Base-by-base conservation (phyloP, 176 grass and related monocot species). In the Cocos nucifera region DNA sequence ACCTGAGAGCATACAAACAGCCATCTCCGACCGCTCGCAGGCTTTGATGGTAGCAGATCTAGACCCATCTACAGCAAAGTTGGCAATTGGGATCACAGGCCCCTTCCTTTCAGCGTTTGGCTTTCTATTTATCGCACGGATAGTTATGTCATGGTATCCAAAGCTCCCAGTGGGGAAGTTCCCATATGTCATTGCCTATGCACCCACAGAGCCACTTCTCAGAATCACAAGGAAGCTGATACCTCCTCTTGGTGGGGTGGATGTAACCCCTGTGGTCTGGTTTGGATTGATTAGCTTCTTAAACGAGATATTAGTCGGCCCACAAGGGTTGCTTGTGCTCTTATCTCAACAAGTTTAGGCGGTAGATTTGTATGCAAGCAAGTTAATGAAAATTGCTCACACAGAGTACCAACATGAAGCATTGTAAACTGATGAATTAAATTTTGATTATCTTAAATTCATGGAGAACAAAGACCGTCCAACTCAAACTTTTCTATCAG, bases 61-160 rank as follows among this genome's bases (percentile, higher is more conserved):
- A 28, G 78, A 88, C 57, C 93, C 87, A 7, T 75, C 78, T 27
- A 91, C 81, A 68, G 84, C 84, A 22, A 85, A 64, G 73, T 21
- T 68, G 23, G 77, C 50, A 55, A 65, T 86, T 9, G 72, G 71
- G 15, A 57, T 91, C 70, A 56, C 73, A 7, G 92, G 87, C 29
- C 84, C 87, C 69, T 75, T 78, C 71, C 78, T 91, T 57, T 97
- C 87, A 19, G 86, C 86, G 23, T 30, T 97, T 3, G 75, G 86
- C 1, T 91, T 97, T 71, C 75, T 91, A 50, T 97, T 97, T 76
- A 80, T 91, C 69, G 16, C 63, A 4, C 83, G 84, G 62, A 91
- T 97, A 68, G 73, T 97, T 54, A 91, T 97, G 92, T 97, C 92
- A 19, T 97, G 92, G 87, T 91, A 97, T 69, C 92, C 92, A 12